Conservation (phyloP, 805 yeast genomes). For the Yarrowia sp. region DNA sequence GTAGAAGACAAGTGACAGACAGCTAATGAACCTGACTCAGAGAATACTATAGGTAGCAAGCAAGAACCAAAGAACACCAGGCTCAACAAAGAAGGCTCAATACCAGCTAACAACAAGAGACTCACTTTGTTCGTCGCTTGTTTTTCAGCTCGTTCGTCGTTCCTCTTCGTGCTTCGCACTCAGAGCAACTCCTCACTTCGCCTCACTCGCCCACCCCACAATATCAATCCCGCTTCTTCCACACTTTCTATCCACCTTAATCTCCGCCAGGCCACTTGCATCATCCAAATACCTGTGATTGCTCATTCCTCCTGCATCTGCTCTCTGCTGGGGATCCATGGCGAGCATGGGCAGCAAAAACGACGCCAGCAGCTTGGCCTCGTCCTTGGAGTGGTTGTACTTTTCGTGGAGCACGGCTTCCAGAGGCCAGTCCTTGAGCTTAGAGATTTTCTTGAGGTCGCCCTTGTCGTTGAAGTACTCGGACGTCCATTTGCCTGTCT, state of each 20-base stretch:
- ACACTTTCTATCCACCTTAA: slow-evolving; percentile 66
- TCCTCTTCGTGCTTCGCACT: neutral
- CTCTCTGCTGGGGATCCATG: slow-evolving; percentile 74
- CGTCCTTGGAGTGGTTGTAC: slow-evolving; percentile 66
- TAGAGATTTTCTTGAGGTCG: slow-evolving; percentile 72
- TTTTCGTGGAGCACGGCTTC: slow-evolving; percentile 79
- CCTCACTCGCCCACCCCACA: slow-evolving; percentile 84
- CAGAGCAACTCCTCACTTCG: slow-evolving; percentile 39
- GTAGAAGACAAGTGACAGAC: too few relatives aligned
- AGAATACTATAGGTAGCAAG: too few relatives aligned
- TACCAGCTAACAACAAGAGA: too few relatives aligned
- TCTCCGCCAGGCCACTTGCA: slow-evolving; percentile 70
- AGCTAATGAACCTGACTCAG: too few relatives aligned
- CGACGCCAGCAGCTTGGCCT: slow-evolving; percentile 70
- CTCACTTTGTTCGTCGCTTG: too few relatives aligned
- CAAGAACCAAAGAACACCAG: too few relatives aligned
- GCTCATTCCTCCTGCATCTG: slow-evolving; percentile 94
- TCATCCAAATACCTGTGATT: slow-evolving; percentile 82
- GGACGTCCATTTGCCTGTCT: slow-evolving; percentile 59
- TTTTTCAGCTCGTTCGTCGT: too few relatives aligned
- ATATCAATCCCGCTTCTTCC: slow-evolving; percentile 86
- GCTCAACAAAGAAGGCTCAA: too few relatives aligned
- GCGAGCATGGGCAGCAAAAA: slow-evolving; percentile 81
- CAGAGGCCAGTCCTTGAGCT: slow-evolving; percentile 86
- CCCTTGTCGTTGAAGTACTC: slow-evolving; percentile 65